Percentiles rank a stretch among this genome's conserved stretches.
Evolutionary conservation across 371 early-diverging fungal species (phyloP).

Genomic region (Vairimorpha necatrix): DNA sequence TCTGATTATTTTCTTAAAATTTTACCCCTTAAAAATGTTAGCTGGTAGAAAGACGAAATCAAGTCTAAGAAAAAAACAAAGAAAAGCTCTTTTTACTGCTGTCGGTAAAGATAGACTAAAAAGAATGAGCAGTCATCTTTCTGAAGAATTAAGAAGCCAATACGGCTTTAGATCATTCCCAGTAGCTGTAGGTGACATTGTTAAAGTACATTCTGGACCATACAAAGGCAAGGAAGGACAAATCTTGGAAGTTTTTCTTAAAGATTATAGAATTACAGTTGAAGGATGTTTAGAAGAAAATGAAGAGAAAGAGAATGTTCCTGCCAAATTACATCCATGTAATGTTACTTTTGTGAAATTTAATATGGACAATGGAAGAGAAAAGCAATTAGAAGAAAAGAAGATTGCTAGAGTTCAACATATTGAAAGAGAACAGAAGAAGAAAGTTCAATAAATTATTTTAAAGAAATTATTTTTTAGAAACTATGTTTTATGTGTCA

Average conservation of each 20-base stretch:
- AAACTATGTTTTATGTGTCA: not conserved
- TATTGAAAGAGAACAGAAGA: constrained; percentile 16
- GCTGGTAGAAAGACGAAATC: constrained; percentile 54
- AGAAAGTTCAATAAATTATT: not conserved
- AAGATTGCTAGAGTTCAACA: constrained; percentile 28
- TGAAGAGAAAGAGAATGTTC: constrained; percentile 32
- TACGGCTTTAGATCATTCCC: constrained; percentile 61
- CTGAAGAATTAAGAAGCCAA: constrained; percentile 56
- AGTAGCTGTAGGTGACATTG: constrained; percentile 58
- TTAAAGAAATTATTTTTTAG: not conserved
- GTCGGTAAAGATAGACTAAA: constrained; percentile 49
- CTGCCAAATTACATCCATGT: constrained; percentile 57
- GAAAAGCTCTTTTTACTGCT: constrained; percentile 63
- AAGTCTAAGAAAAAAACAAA: constrained; percentile 60
- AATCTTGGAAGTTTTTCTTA: constrained; percentile 55
- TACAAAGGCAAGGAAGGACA: constrained; percentile 57
- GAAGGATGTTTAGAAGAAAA: constrained; percentile 58
- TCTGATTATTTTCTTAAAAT: constrained; percentile 67
- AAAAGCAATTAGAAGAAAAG: constrained; percentile 49
- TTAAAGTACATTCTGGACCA: constrained; percentile 57
- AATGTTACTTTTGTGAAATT: constrained; percentile 59
- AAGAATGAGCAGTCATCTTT: constrained; percentile 57
- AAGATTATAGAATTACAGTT: constrained; percentile 55
- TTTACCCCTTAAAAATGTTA: constrained; percentile 50
- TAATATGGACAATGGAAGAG: constrained; percentile 57